phyloP scores from a whole-genome alignment of 2,329 filamentous ascomycete species.

The Cladosporium phlei region DNA sequence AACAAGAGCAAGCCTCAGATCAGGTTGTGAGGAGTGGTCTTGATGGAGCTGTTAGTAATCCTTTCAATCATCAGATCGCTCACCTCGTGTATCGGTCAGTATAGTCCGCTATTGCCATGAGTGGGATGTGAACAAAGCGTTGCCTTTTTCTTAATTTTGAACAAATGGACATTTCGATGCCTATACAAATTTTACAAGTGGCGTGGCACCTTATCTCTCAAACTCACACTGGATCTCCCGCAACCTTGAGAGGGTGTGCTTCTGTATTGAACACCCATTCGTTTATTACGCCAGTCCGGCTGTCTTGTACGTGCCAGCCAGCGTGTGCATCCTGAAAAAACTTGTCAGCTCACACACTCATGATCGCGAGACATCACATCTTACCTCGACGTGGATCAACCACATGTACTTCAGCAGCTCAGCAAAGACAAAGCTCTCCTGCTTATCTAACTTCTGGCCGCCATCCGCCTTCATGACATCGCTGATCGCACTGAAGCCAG shows the following conservation, averaged over 20 bases:
- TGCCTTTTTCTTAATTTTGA: too few species aligned
- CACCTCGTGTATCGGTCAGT: too few species aligned
- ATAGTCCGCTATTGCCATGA: too few species aligned
- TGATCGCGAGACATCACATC: not conserved
- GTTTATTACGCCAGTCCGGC: conserved; percentile 20
- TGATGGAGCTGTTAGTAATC: too few species aligned
- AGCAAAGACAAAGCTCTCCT: conserved; percentile 24
- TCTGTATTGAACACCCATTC: conserved; percentile 31
- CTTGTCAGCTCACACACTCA: not conserved
- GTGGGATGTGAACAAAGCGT: too few species aligned
- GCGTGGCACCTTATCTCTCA: not conserved
- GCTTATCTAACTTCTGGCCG: conserved; percentile 18
- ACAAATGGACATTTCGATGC: not conserved
- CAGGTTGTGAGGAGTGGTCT: too few species aligned
- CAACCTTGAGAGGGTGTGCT: conserved; percentile 26
- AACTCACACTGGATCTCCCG: conserved; percentile 15
- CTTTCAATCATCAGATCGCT: too few species aligned
- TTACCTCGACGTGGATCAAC: conserved; percentile 24
- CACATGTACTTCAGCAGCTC: conserved; percentile 28
- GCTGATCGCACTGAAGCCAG: conserved; percentile 23
- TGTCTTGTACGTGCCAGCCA: conserved; percentile 20
- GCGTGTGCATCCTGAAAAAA: conserved; percentile 15
- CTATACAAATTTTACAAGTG: not conserved
- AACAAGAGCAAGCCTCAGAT: conserved; percentile 6
- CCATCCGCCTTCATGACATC: conserved; percentile 23